A percentile compares a stretch with the other conserved stretches of the same genome.
phyloP scores from a whole-genome alignment of 2,329 filamentous ascomycete species.

The Talaromyces sp. region DNA sequence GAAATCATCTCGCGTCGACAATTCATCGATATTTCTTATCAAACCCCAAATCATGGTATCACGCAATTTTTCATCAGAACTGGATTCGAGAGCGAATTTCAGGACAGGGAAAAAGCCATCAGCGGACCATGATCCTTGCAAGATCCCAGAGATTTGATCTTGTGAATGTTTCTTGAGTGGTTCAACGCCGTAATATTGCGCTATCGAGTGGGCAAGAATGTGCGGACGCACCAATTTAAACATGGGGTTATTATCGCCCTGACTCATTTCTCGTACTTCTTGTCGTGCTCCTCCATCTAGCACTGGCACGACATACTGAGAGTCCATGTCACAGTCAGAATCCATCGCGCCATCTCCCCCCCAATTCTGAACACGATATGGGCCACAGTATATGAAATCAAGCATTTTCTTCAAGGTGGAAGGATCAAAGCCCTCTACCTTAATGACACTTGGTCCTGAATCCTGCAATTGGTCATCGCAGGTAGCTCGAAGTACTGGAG shows the following conservation, averaged over 20 bases:
- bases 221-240: background rate
- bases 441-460: constrained; percentile 3
- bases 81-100: background rate
- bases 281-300: background rate
- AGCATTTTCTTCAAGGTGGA: background rate
- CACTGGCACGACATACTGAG: background rate
- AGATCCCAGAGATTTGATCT: background rate
- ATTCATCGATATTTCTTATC: background rate
- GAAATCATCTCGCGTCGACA: background rate
- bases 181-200: constrained; percentile 11
- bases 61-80: background rate
- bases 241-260: background rate
- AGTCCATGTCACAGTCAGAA: background rate
- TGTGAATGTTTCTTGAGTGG: constrained; percentile 8
- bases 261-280: background rate
- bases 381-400: constrained; percentile 1
- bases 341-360: background rate
- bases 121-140: background rate
- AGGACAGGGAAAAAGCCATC: background rate
- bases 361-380: background rate
- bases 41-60: background rate
- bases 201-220: constrained; percentile 12
- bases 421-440: constrained; percentile 8
- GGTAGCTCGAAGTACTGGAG: constrained; percentile 4
- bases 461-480: constrained; percentile 10